Evolutionary conservation across 371 early-diverging fungal species (phyloP), one percentile per base, ranked within the genome.

Genomic region (Mortierella sp.): DNA sequence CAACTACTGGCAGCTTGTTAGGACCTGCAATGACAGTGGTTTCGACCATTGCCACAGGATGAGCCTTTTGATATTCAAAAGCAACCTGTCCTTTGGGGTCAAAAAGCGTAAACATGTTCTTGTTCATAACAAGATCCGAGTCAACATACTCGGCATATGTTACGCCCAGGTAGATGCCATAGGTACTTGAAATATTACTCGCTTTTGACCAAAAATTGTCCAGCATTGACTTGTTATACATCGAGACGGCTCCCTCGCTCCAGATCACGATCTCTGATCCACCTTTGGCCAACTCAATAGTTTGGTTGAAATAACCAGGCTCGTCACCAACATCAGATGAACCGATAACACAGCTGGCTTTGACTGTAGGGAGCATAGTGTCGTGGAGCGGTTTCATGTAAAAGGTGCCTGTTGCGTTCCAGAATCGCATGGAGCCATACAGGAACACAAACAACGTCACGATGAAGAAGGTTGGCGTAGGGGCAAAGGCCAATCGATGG

Each of bases 41-140:
- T 37, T 87, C 86, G 16, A 81, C 75, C 43, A 89, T 85, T 52
- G 72, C 47, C 5, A 90, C 88, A 26, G 90, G 90, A 62, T 89
- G 73, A 0, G 88, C 86, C 60, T 90, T 90, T 35, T 85, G 85
- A 69, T 89, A 90, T 32, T 87, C 75, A 39, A 89, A 84, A 12
- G 75, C 75, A 16, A 89, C 73, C 0, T 86, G 69, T 1, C 90
- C 90, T 12, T 75, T 57, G n/a, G 87, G 86, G 14, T 84, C 84
- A 47, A 89, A 70, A 0, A 90, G 66, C 0, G 85, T 85, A 47
- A 88, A 80, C 63, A 86, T 88, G 70, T 90, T 90, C 63, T 84
- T 69, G 20, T 26, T 72, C 49, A 20, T 12, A 45, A 64, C 47
- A 12, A 77, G 39, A 6, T 83, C 72, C 0, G 63, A 74, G 32